A percentile compares a stretch with the other conserved stretches of the same genome.
Evolutionary conservation across 352 stramenopile genomes (phyloP).

Genomic region (Phytophthora palmivora): DNA sequence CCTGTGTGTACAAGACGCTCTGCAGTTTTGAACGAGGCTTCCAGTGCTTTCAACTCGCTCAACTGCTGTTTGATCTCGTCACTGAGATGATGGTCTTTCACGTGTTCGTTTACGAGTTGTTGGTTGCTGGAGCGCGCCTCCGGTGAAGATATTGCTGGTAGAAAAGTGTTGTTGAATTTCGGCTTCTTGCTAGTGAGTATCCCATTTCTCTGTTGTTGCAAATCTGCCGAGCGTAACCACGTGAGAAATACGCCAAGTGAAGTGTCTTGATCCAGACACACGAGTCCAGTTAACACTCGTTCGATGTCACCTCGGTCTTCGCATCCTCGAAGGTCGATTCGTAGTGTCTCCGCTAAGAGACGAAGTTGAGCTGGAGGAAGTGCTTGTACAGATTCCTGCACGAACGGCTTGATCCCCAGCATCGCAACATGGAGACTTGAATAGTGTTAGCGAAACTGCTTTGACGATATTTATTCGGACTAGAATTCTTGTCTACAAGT

Average conservation of each 20-base stretch:
- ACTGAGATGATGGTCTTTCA: slow-evolving; percentile 67
- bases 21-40: slow-evolving; percentile 66
- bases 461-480: slow-evolving; percentile 23
- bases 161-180: slow-evolving; percentile 69
- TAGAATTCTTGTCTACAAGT: slow-evolving; percentile 14
- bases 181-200: slow-evolving; percentile 41
- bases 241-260: slow-evolving; percentile 74
- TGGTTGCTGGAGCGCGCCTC: slow-evolving; percentile 14
- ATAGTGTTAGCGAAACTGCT: slow-evolving; percentile 16
- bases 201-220: slow-evolving; percentile 33
- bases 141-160: slow-evolving; percentile 48
- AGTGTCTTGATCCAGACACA: slow-evolving; percentile 80
- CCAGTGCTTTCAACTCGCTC: slow-evolving; percentile 51
- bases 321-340: slow-evolving; percentile 65
- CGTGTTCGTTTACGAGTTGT: slow-evolving; percentile 11
- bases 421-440: slow-evolving; percentile 28
- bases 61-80: slow-evolving; percentile 58
- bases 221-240: slow-evolving; percentile 53
- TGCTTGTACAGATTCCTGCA: slow-evolving; percentile 67
- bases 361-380: slow-evolving; percentile 54
- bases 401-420: slow-evolving; percentile 68
- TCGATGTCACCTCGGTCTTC: slow-evolving; percentile 68
- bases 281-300: slow-evolving; percentile 60
- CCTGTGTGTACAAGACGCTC: slow-evolving; percentile 67
- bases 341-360: slow-evolving; percentile 64